Base-by-base conservation (phyloP, 257 asterid genomes). In the Plectranthus barbatus region DNA sequence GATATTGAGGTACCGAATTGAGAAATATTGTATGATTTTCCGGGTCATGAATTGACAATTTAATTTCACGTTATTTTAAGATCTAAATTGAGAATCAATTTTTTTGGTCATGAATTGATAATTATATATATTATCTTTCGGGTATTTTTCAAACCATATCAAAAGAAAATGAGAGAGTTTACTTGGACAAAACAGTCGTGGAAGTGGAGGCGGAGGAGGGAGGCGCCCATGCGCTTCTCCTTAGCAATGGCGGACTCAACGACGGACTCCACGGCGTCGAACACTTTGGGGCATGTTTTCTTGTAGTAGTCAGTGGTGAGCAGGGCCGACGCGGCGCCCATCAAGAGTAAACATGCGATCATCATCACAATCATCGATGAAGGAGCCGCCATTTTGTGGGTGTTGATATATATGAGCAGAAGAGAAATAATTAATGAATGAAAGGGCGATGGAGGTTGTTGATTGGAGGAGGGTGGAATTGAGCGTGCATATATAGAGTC, bases 171-270 rank as follows among this genome's bases (percentile, higher is more conserved):
- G n/a, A n/a, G n/a, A n/a, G n/a, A n/a, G n/a, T n/a, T 29, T 66
- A 78, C 83, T 63, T 78, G 83, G 5, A 78, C 83, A 33, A 78
- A 78, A 31, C 83, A 78, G 23, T 78, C 83, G 24, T 78, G 80
- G 77, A 74, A 78, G 58, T 70, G 76, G 64, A 77, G 81, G 10
- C 81, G 78, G 55, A 77, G 74, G 42, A 79, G 81, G 9, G 84
- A 79, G 26, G 84, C 84, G 12, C 76, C 84, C 81, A 79, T 74
- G 72, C 84, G 81, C 39, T 69, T 72, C 64, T 79, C 84, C 50
- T 75, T 75, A 0, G 54, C 63, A 4, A 79, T 20, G 8, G 77
- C 79, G 6, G 77, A 71, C 45, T 68, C 49, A 5, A 83, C 84
- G 12, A 29, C 80, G 6, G 81, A 65, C 6, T 42, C 23, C 9